Evolutionary conservation across 306 rosid genomes (phyloP).

Genomic region (Quercus bicolor): DNA sequence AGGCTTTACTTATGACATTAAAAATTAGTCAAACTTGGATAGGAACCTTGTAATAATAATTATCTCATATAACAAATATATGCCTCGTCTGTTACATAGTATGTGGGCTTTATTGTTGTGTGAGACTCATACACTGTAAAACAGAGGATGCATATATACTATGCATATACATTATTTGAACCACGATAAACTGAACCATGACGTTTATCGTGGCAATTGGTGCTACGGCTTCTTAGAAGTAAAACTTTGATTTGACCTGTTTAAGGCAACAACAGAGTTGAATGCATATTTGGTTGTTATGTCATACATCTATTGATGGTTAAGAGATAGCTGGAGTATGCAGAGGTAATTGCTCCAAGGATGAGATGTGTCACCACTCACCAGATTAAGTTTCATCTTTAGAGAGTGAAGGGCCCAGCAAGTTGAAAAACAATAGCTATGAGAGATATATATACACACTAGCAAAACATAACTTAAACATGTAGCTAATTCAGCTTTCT

Average conservation of each 20-base stretch:
- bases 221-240: neutral
- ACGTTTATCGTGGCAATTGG: no score
- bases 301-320: neutral
- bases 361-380: neutral
- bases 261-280: neutral
- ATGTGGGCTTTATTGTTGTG: no score
- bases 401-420: neutral
- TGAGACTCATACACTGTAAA: no score
- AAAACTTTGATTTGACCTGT: neutral
- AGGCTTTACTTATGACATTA: no score
- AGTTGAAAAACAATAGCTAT: neutral
- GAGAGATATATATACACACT: neutral
- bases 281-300: neutral
- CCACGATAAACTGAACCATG: no score
- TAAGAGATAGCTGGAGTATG: neutral
- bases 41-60: neutral
- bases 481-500: constrained; percentile 11
- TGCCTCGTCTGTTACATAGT: no score
- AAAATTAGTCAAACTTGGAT: neutral
- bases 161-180: no score
- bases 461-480: constrained; percentile 2
- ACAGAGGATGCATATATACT: no score
- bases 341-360: no score
- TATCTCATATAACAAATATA: no score
- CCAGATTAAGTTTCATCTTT: neutral